Percentiles rank a stretch among this genome's conserved stretches.
phyloP scores from a whole-genome alignment of 2,329 filamentous ascomycete genomes.

The Hymenoscyphus albidus region DNA sequence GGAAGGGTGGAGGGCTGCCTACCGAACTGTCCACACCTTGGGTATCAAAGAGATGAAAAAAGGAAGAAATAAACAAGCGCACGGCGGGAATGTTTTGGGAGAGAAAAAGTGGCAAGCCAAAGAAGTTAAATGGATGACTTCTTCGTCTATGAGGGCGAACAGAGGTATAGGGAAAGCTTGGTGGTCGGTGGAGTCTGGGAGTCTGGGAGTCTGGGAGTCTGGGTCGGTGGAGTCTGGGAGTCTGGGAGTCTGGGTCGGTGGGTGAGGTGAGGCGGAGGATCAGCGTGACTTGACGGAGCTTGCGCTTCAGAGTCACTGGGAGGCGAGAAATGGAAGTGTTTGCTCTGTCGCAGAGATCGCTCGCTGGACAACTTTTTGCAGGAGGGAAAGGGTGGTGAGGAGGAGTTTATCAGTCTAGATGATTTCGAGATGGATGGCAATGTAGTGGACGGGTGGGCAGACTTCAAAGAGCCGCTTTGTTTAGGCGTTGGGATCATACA shows the following conservation, averaged over 20 bases:
- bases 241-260: not conserved
- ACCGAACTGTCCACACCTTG: slow-evolving; percentile 13
- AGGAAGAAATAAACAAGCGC: slow-evolving; percentile 15
- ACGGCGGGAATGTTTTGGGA: slow-evolving; percentile 14
- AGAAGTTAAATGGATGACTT: slow-evolving; percentile 12
- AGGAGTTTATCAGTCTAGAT: not conserved
- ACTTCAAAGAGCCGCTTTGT: slow-evolving; percentile 34
- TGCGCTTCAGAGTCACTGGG: slow-evolving; percentile 12
- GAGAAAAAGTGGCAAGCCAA: slow-evolving; percentile 14
- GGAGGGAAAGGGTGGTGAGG: not conserved
- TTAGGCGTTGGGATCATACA: slow-evolving; percentile 31
- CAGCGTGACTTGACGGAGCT: not conserved
- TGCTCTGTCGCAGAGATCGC: slow-evolving; percentile 24
- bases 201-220: not conserved
- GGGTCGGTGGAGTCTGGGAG: not conserved
- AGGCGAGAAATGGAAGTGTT: slow-evolving; percentile 10
- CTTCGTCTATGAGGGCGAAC: slow-evolving; percentile 18
- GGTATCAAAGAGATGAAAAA: slow-evolving; percentile 28
- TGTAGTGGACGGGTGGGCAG: slow-evolving; percentile 21
- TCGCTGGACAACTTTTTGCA: no score
- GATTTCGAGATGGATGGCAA: not conserved
- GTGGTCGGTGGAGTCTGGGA: not conserved
- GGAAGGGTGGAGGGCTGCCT: not conserved
- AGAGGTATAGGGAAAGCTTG: slow-evolving; percentile 3
- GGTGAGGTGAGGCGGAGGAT: not conserved